Percentiles rank a stretch among this genome's conserved stretches.
phyloP scores from a whole-genome alignment of 805 yeast species.

The Metschnikowia hibisci region DNA sequence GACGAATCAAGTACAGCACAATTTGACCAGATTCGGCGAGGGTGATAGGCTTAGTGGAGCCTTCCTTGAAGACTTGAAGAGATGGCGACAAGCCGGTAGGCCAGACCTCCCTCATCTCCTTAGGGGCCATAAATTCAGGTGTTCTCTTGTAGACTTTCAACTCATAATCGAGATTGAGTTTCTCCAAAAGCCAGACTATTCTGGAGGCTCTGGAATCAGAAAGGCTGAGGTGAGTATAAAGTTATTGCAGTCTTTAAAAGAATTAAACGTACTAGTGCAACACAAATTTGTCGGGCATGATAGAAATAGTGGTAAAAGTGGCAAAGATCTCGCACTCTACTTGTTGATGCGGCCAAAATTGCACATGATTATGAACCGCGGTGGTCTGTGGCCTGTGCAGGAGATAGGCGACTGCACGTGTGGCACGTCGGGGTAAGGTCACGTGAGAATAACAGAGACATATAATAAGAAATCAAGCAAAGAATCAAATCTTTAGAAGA shows the following conservation, averaged over 20 bases:
- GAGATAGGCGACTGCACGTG: too few species aligned
- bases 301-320: not conserved
- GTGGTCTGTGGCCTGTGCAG: too few species aligned
- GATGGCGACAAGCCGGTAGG: slow-evolving; percentile 39
- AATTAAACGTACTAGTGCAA: slow-evolving; percentile 23
- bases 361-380: slow-evolving; percentile 1
- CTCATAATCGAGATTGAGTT: slow-evolving; percentile 31
- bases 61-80: slow-evolving; percentile 14
- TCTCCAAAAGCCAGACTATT: slow-evolving; percentile 37
- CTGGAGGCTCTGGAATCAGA: slow-evolving; percentile 34
- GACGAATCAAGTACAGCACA: slow-evolving; percentile 44
- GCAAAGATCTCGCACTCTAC: not conserved
- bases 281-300: slow-evolving; percentile 13
- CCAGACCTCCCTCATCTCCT: slow-evolving; percentile 28
- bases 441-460: too few species aligned
- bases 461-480: too few species aligned
- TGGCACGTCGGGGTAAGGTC: not conserved
- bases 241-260: not conserved
- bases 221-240: slow-evolving; percentile 21
- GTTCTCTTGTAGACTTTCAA: slow-evolving; percentile 28
- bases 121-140: slow-evolving; percentile 29
- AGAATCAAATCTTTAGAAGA: too few species aligned
- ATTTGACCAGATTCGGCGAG: slow-evolving; percentile 63
- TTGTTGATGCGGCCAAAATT: not conserved
- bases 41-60: slow-evolving; percentile 16